Evolutionary conservation across 2,329 filamentous ascomycete genomes (phyloP), one percentile per base, ranked within the genome.

Genomic region (Calonectria fujianensis): DNA sequence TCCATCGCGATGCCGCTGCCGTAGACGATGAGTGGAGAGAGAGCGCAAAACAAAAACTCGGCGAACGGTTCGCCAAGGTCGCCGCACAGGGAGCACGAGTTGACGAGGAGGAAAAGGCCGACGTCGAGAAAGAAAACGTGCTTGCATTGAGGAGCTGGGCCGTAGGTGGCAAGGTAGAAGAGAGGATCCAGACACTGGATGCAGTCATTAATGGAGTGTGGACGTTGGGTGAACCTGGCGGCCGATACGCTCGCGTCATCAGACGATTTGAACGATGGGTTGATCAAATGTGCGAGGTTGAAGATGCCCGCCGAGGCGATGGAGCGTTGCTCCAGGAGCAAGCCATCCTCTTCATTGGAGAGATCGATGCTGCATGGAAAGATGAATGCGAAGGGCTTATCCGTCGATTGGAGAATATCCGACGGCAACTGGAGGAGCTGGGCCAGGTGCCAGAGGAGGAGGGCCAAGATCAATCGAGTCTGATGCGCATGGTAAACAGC

Each of bases 221-320:
- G 90, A 84, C 85, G 52, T 83, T 94, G 64, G 88, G 89, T 63
- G 91, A 91, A 71, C 84, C 87, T 0, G 89, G 87, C 2, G 91
- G 91, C 4, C 88, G 89, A 76, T 92, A 93, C 77, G 86, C 86
- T 16, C 87, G 90, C 27, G 84, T 91, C 0, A 88, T 91, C 37
- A 83, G 87, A 70, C 86, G 85, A 50, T 94, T 94, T 78, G 92
- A 93, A 82, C 85, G 83, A 65, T 94, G 93, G 92, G 85, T 88
- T 10, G 85, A 86, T 13, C 82, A 83, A 69, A 88, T 88, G 79
- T 85, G 85, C 20, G 86, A 86, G n/a, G 86, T 90, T 35, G 84
- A 89, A 52, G 84, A 85, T 35, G 86, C 87, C 31, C 85, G 90
- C 67, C 77, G 80, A 35, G 82, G 84, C 11, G 85, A 85, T 61